A percentile compares a stretch with the other conserved stretches of the same genome.
phyloP scores from a whole-genome alignment of 495 filamentous ascomycete genomes.

The Corynascus novoguineensis region DNA sequence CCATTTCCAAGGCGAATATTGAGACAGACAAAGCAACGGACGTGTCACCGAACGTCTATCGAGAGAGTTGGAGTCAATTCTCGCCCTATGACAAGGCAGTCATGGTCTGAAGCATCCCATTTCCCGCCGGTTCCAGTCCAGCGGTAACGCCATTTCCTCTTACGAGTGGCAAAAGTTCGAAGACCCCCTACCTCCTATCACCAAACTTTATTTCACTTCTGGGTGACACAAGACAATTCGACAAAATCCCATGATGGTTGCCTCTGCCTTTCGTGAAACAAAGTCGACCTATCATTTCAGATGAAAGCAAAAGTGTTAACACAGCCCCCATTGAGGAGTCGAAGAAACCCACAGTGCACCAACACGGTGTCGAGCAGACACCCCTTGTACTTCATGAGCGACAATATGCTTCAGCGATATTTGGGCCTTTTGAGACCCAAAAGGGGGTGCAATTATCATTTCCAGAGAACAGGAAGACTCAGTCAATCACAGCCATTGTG shows the following conservation, averaged over 20 bases:
- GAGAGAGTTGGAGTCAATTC: no score
- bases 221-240: background rate
- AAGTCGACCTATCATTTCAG: background rate
- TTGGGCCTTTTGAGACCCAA: no score
- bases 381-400: background rate
- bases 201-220: slow-evolving; percentile 6
- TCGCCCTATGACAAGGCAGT: no score
- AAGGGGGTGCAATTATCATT: background rate
- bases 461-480: background rate
- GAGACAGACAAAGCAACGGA: background rate
- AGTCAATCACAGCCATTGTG: background rate
- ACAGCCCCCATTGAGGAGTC: background rate
- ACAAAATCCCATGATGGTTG: slow-evolving; percentile 6
- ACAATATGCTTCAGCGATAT: no score
- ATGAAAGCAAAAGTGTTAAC: background rate
- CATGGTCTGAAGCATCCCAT: no score
- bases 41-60: background rate
- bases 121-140: no score
- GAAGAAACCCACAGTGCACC: slow-evolving; percentile 1
- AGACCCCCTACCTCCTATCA: background rate
- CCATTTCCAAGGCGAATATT: background rate
- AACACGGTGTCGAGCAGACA: background rate
- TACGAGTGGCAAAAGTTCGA: background rate
- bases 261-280: slow-evolving; percentile 6
- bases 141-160: background rate